phyloP scores from a whole-genome alignment of 2,329 filamentous ascomycete species.

The Fusarium pilosicola region DNA sequence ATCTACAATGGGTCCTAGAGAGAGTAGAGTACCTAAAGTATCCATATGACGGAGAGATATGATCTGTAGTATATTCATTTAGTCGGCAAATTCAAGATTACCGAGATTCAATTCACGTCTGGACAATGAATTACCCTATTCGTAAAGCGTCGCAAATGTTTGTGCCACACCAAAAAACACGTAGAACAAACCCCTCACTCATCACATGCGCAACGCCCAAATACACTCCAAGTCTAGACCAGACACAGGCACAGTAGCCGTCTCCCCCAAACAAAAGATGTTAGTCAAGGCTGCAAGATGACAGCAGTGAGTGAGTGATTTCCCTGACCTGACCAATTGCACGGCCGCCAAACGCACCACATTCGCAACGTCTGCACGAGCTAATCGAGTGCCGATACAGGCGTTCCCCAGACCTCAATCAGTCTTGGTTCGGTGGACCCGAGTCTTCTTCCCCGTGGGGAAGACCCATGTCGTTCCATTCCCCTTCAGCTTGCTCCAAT shows the following conservation, averaged over 20 bases:
- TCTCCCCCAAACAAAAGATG: background rate
- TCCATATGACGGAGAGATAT: background rate
- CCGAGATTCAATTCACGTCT: background rate
- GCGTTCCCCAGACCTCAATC: background rate
- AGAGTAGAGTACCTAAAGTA: background rate
- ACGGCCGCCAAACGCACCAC: background rate
- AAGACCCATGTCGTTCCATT: background rate
- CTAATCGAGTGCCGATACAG: conserved; percentile 2
- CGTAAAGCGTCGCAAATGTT: background rate
- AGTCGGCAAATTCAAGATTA: background rate
- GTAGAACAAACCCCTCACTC: conserved; percentile 2
- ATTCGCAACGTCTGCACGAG: background rate
- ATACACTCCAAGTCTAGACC: background rate
- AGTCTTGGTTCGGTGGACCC: conserved; percentile 4
- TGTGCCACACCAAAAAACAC: background rate
- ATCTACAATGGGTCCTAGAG: background rate
- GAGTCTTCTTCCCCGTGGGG: conserved; percentile 26
- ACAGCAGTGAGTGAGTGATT: conserved; percentile 2
- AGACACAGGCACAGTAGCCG: background rate
- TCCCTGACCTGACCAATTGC: background rate
- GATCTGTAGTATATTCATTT: background rate
- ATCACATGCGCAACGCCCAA: conserved; percentile 17
- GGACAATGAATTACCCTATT: background rate
- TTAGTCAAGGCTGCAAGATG: background rate
- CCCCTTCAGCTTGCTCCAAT: background rate